Conservation (phyloP, 345 rosid genomes). For the Conringia planisiliqua region DNA sequence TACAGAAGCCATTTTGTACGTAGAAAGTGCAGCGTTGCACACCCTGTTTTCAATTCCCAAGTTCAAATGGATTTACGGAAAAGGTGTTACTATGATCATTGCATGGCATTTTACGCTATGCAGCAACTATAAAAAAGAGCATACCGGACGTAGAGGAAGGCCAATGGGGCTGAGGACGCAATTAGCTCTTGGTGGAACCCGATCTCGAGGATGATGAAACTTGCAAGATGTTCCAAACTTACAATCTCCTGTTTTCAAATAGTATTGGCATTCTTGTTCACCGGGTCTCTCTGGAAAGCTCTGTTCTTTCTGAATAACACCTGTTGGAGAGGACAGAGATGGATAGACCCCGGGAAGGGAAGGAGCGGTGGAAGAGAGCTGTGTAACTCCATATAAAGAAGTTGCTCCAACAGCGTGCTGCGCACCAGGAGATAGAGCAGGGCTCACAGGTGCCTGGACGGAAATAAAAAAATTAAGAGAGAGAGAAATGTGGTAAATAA, state of each 20-base stretch:
- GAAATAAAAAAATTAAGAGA: neutral
- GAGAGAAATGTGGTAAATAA: neutral
- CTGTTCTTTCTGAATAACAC: slow-evolving; percentile 58
- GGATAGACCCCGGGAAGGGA: slow-evolving; percentile 58
- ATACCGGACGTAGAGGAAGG: slow-evolving; percentile 88
- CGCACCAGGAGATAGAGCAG: slow-evolving; percentile 69
- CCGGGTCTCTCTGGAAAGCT: slow-evolving; percentile 96
- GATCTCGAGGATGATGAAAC: slow-evolving; percentile 87
- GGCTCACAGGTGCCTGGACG: slow-evolving; percentile 79
- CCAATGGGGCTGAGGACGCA: slow-evolving; percentile 74
- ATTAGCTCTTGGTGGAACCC: slow-evolving; percentile 52
- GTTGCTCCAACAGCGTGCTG: slow-evolving; percentile 76
- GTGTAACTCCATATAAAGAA: slow-evolving; percentile 65
- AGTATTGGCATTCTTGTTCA: slow-evolving; percentile 86
- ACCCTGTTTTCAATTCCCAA: slow-evolving; percentile 41
- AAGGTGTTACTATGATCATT: neutral
- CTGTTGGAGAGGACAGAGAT: slow-evolving; percentile 43
- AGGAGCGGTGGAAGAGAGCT: slow-evolving; percentile 68
- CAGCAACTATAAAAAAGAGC: slow-evolving; percentile 17
- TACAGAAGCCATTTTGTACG: slow-evolving; percentile 62
- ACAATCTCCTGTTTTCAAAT: slow-evolving; percentile 87
- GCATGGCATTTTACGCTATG: neutral
- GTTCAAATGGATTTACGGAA: neutral
- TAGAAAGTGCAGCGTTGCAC: slow-evolving; percentile 59
- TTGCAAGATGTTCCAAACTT: slow-evolving; percentile 83